Evolutionary conservation across 371 early-diverging fungal species (phyloP).

Genomic region (Chytridium lagenaria): DNA sequence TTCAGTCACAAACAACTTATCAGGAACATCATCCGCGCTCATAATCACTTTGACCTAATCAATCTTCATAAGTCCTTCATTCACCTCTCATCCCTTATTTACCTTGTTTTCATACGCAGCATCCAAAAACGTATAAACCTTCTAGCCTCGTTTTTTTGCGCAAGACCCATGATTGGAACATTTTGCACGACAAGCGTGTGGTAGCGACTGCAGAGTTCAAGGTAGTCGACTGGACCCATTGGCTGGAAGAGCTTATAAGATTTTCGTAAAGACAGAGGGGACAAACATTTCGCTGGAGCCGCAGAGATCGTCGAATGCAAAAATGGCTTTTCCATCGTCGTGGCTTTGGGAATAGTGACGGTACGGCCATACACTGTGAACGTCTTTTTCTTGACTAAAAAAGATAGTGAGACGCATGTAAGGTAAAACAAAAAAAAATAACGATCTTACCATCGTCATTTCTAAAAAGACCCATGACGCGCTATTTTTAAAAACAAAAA

Average conservation of each 20-base stretch:
- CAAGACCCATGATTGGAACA: slow-evolving; percentile 28
- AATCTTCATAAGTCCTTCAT: too few species aligned
- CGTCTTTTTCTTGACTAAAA: slow-evolving; percentile 5
- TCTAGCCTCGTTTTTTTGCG: slow-evolving; percentile 26
- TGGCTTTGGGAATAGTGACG: neutral
- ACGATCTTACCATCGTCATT: slow-evolving; percentile 2
- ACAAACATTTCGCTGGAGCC: neutral
- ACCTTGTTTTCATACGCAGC: slow-evolving; percentile 30
- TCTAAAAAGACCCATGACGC: neutral
- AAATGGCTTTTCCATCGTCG: slow-evolving; percentile 23
- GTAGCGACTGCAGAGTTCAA: slow-evolving; percentile 21
- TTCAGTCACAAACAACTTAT: slow-evolving; percentile 30
- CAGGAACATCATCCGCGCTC: slow-evolving; percentile 33
- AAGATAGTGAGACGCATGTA: neutral
- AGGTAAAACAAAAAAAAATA: neutral
- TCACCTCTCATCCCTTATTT: too few species aligned
- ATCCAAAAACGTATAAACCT: slow-evolving; percentile 28
- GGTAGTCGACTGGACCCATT: slow-evolving; percentile 39
- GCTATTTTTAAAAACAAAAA: neutral
- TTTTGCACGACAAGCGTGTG: slow-evolving; percentile 23
- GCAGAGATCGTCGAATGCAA: neutral
- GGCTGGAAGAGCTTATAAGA: neutral
- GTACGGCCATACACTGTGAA: slow-evolving; percentile 18
- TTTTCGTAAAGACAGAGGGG: neutral
- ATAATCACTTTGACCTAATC: slow-evolving; percentile 22